These are phyloP conservation scores for Verticillium nubilum DNA, from an alignment of 2,329 filamentous ascomycete species.

Conservation along the genomic window DNA sequence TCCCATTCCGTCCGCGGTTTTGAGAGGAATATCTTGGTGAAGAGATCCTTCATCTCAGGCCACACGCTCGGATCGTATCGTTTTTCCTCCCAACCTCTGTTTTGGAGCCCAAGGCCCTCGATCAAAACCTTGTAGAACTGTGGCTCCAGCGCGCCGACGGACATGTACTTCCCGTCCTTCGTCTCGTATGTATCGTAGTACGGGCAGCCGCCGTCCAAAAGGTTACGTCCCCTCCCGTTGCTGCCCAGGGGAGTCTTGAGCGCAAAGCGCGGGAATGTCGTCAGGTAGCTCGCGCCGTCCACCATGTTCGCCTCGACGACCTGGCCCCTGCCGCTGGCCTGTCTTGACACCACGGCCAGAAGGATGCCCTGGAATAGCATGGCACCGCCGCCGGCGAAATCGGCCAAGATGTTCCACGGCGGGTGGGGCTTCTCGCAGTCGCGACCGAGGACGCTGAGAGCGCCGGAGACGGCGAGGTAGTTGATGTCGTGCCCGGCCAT, in stretches of 20 bases:
- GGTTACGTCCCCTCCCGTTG: constrained; percentile 64
- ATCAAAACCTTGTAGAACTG: constrained; percentile 73
- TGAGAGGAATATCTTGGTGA: constrained; percentile 59
- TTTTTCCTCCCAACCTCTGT: constrained; percentile 42
- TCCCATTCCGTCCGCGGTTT: constrained; percentile 81
- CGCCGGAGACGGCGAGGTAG: constrained; percentile 84
- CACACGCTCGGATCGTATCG: constrained; percentile 60
- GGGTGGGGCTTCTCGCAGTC: constrained; percentile 65
- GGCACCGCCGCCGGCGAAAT: constrained; percentile 87
- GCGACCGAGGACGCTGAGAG: constrained; percentile 70
- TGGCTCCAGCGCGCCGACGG: constrained; percentile 86
- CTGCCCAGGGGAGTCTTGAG: constrained; percentile 59
- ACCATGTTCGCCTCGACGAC: constrained; percentile 98
- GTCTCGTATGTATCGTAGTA: constrained; percentile 91
- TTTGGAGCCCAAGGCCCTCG: constrained; percentile 56
- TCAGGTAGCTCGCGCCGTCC: constrained; percentile 76
- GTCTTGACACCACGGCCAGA: constrained; percentile 67
- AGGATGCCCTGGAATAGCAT: constrained; percentile 78
- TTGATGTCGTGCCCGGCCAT: constrained; percentile 98
- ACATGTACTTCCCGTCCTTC: constrained; percentile 70
- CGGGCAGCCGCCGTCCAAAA: constrained; percentile 78
- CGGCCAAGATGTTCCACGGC: constrained; percentile 78
- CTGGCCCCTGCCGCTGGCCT: constrained; percentile 65
- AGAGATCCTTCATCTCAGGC: constrained; percentile 57
- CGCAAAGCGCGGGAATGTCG: constrained; percentile 68